Percentiles rank a stretch among this genome's conserved stretches.
phyloP scores from a whole-genome alignment of 2,329 filamentous ascomycete species.

The Colletotrichum liaoningense region DNA sequence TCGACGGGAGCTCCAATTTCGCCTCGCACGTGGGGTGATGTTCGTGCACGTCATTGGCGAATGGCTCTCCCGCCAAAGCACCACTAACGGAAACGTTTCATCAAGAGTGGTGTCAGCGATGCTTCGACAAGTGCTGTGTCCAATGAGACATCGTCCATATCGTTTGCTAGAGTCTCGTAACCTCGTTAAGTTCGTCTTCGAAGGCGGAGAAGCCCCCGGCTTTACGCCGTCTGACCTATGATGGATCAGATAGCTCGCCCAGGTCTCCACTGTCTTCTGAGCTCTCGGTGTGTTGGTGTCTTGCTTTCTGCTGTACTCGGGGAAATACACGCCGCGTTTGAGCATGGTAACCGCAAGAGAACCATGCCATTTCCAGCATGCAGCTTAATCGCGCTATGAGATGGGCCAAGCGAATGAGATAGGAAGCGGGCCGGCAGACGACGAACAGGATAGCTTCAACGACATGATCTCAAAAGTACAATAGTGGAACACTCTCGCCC shows the following conservation, averaged over 20 bases:
- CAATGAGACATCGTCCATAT: slow-evolving; percentile 10
- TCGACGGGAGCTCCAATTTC: not conserved
- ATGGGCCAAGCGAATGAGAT: not conserved
- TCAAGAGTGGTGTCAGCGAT: not conserved
- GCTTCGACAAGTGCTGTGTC: not conserved
- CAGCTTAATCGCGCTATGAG: not conserved
- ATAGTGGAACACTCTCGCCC: not conserved
- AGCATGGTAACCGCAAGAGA: not conserved
- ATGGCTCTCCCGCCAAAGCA: not conserved
- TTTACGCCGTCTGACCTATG: not conserved
- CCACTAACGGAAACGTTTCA: slow-evolving; percentile 22
- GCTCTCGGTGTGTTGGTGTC: not conserved
- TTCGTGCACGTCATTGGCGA: slow-evolving; percentile 18
- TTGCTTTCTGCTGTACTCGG: not conserved
- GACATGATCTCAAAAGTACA: not conserved
- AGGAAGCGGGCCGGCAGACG: not conserved
- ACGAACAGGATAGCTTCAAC: slow-evolving; percentile 12
- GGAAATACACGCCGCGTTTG: not conserved
- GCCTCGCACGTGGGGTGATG: slow-evolving; percentile 27
- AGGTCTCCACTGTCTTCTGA: not conserved
- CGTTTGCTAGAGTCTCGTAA: not conserved
- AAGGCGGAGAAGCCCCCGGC: not conserved
- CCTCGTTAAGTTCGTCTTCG: not conserved
- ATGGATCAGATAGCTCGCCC: not conserved
- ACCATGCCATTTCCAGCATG: not conserved